These are phyloP conservation scores for Fomitopsis pinicola DNA, from an alignment of 1,284 basidiomycete species.

Conservation along the genomic window DNA sequence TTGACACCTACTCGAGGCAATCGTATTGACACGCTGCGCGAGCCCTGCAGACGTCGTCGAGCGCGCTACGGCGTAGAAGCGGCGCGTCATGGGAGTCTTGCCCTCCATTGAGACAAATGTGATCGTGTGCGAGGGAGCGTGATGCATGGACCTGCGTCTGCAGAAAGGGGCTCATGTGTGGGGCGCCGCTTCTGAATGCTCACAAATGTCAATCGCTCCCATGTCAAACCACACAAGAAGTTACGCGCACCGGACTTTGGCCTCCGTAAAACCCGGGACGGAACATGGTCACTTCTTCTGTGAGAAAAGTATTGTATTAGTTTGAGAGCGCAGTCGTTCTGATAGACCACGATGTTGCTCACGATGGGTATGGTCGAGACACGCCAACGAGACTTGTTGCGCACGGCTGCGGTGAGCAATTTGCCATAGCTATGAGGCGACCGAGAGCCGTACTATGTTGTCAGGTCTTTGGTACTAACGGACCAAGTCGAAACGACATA, in stretches of 20 bases:
- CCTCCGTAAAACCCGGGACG: not conserved
- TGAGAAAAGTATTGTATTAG: not conserved
- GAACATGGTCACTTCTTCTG: not conserved
- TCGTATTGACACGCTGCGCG: too few species aligned
- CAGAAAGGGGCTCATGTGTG: not conserved
- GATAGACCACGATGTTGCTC: not conserved
- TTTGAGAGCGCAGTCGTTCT: not conserved
- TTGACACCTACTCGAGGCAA: too few species aligned
- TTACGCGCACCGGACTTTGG: not conserved
- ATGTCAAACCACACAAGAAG: not conserved
- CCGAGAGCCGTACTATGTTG: too few species aligned
- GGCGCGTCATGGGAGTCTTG: not conserved
- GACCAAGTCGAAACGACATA: too few species aligned
- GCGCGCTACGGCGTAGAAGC: not conserved
- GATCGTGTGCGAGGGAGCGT: too few species aligned
- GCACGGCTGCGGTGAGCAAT: too few species aligned
- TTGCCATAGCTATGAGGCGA: too few species aligned
- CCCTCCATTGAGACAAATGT: not conserved
- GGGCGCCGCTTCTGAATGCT: not conserved
- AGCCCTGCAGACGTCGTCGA: not conserved
- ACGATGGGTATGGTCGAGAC: not conserved
- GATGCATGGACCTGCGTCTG: not conserved
- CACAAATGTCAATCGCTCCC: not conserved
- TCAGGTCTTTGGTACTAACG: too few species aligned
- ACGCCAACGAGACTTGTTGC: too few species aligned